Conservation (phyloP, 768 basidiomycete genomes). For the Lactifluus volemus region DNA sequence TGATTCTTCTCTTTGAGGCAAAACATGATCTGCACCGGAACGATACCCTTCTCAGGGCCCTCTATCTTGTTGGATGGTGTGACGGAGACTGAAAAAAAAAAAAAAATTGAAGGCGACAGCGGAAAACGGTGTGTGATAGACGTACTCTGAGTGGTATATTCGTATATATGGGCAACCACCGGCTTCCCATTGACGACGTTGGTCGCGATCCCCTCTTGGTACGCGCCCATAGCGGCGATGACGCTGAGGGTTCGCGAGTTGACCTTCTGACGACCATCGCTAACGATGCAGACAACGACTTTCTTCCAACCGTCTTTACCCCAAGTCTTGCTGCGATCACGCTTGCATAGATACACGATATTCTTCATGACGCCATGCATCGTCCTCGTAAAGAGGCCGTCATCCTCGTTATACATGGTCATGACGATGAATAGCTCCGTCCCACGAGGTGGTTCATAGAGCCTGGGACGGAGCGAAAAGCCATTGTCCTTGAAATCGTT, state of each 20-base stretch:
- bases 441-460: slow-evolving; percentile 82
- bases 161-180: slow-evolving; percentile 86
- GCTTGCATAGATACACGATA: slow-evolving; percentile 76
- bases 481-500: slow-evolving; percentile 78
- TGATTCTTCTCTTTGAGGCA: slow-evolving; percentile 90
- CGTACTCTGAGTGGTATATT: slow-evolving; percentile 87
- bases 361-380: slow-evolving; percentile 98
- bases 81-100: slow-evolving; percentile 72
- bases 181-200: slow-evolving; percentile 73
- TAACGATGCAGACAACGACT: slow-evolving; percentile 89
- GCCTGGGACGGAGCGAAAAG: slow-evolving; percentile 84
- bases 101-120: slow-evolving; percentile 1
- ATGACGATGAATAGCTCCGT: slow-evolving; percentile 96
- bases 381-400: slow-evolving; percentile 81
- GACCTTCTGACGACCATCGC: slow-evolving; percentile 79
- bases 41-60: slow-evolving; percentile 66
- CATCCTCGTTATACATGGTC: slow-evolving; percentile 97
- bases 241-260: slow-evolving; percentile 77
- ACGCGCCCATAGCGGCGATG: slow-evolving; percentile 87
- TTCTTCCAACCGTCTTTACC: slow-evolving; percentile 98
- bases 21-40: slow-evolving; percentile 90
- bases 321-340: slow-evolving; percentile 89
- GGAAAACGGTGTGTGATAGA: slow-evolving; percentile 8
- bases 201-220: slow-evolving; percentile 92
- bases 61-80: slow-evolving; percentile 75